Percentiles rank a stretch among this genome's conserved stretches.
Conservation (phyloP, 257 asterid genomes). For the Ehretia macrophylla region DNA sequence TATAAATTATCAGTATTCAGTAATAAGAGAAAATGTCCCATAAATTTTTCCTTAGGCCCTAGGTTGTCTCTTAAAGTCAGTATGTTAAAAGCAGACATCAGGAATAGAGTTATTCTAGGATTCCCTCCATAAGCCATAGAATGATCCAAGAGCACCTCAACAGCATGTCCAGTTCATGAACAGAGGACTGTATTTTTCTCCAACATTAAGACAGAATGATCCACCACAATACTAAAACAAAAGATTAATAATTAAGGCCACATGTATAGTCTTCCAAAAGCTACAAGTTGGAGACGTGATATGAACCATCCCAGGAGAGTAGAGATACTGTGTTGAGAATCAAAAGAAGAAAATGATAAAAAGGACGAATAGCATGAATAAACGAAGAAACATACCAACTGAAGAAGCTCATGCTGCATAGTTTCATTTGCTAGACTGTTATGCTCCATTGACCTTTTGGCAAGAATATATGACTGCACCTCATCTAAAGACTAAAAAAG, state of each 20-base stretch:
- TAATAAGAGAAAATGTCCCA: too few species aligned
- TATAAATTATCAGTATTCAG: too few species aligned
- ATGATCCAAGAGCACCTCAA: too few species aligned
- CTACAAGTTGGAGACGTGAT: neutral
- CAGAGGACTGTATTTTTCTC: neutral
- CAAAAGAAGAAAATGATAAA: neutral
- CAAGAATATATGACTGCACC: constrained; percentile 86
- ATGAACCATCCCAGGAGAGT: neutral
- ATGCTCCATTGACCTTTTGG: constrained; percentile 52
- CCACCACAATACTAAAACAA: too few species aligned
- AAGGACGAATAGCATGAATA: neutral
- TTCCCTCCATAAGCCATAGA: too few species aligned
- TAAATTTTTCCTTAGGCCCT: too few species aligned
- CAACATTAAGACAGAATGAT: neutral
- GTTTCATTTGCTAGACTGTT: constrained; percentile 26
- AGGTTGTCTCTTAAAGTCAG: too few species aligned
- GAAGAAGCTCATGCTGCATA: constrained; percentile 34
- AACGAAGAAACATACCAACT: constrained; percentile 34
- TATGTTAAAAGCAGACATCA: too few species aligned
- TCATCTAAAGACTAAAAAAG: constrained; percentile 75
- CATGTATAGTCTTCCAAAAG: neutral
- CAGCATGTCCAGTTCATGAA: too few species aligned
- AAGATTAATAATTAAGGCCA: too few species aligned
- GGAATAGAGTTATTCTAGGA: too few species aligned
- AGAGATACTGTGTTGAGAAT: too few species aligned